Evolutionary conservation across 768 basidiomycete genomes (phyloP), one percentile per base, ranked within the genome.

Genomic region (Gloeophyllum trabeum): DNA sequence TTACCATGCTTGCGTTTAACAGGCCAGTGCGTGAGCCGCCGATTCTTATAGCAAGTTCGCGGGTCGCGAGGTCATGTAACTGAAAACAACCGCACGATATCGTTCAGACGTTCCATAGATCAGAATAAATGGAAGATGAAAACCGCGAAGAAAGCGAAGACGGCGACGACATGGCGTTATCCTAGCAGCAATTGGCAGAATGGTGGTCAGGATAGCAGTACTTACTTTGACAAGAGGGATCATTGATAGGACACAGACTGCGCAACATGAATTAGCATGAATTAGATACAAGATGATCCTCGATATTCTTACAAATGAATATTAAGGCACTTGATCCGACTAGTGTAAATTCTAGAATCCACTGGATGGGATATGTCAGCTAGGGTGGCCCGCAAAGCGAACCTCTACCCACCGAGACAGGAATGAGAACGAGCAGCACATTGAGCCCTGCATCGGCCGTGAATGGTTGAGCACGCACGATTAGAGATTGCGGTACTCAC

Each of bases 21-120:
- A 93, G 65, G 1, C 85, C 89, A 0, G 86, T 77, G 51, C 75
- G 79, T 13, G 81, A 65, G 18, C 84, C 83, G 2, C 88, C 89
- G 20, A 90, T 72, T 35, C 88, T 73, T 6, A 77, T 59, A 6
- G 87, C 74, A 10, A 93, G 61, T 42, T 90, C 82, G 42, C 71
- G 67, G 0, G 83, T 89, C 1, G 75, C 73, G 34, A 90, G 66
- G 46, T 89, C 89, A 48, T 91, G 82, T 23, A 90, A 63, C 81
- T 84, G 46, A 14, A 5, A 40, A n/a, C n/a, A n/a, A n/a, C n/a
- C 18, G 10, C 26, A 35, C 6, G 35, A 14, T 43, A 16, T n/a
- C n/a, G n/a, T n/a, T n/a, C n/a, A n/a, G n/a, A 5, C 23, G 30
- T 18, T 14, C 36, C 13, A 24, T 19, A 23, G 14, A n/a, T 18